Percentiles rank a stretch among this genome's conserved stretches.
Evolutionary conservation across 75 land plant genomes (phyloP).

Genomic region (Cunninghamia lanceolata): DNA sequence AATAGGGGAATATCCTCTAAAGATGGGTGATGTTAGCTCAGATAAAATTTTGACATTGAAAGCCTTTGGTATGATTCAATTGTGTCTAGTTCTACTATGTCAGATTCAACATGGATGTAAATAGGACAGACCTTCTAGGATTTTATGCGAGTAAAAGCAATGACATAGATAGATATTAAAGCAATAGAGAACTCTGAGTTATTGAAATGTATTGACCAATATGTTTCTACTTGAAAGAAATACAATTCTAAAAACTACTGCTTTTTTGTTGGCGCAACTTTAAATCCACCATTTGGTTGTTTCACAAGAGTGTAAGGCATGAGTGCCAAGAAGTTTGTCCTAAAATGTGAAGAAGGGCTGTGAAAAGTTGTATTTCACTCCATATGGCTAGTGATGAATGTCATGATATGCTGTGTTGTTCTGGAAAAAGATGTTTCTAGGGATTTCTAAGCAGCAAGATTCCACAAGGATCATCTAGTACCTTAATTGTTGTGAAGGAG

Average conservation of each 20-base stretch:
- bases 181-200: too few species aligned
- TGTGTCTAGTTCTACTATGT: too few species aligned
- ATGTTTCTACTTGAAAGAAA: too few species aligned
- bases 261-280: conserved; percentile 28
- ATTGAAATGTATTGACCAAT: too few species aligned
- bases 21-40: too few species aligned
- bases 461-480: conserved; percentile 78
- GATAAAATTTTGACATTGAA: too few species aligned
- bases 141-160: too few species aligned
- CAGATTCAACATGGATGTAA: too few species aligned
- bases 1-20: too few species aligned
- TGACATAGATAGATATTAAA: too few species aligned
- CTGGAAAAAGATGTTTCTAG: conserved; percentile 63
- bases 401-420: conserved; percentile 32
- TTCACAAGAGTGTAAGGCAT: conserved; percentile 68
- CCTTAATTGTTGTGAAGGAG: conserved; percentile 76
- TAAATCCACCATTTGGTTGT: conserved; percentile 53
- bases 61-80: conserved; percentile 11
- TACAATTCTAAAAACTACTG: too few species aligned
- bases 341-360: conserved; percentile 84
- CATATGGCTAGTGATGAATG: conserved; percentile 82
- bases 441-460: conserved; percentile 71
- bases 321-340: conserved; percentile 74
- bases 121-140: too few species aligned
- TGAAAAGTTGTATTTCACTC: conserved; percentile 81